Conservation (phyloP, 768 basidiomycete genomes). For the Russula lepida region DNA sequence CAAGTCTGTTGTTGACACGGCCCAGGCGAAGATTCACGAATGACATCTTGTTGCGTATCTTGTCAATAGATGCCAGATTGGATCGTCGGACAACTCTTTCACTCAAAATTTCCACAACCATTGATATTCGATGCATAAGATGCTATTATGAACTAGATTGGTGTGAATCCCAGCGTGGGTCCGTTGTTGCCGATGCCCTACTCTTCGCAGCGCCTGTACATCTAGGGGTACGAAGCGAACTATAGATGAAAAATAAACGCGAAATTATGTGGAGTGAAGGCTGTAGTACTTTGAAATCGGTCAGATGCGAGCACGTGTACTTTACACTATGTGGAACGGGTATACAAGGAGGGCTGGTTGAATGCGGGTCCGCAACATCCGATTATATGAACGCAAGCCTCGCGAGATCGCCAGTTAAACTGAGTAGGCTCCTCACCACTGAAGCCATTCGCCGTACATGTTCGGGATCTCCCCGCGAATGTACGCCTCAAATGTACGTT, state of each 20-base stretch:
- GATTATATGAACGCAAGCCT: not conserved
- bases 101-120: not conserved
- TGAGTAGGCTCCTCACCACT: slow-evolving; percentile 30
- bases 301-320: slow-evolving; percentile 21
- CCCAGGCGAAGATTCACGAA: slow-evolving; percentile 42
- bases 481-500: slow-evolving; percentile 91
- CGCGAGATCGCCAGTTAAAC: not conserved
- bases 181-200: slow-evolving; percentile 1
- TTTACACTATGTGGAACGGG: slow-evolving; percentile 17
- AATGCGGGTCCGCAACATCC: not conserved
- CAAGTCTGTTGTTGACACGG: slow-evolving; percentile 60
- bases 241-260: slow-evolving; percentile 15
- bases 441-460: slow-evolving; percentile 83
- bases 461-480: slow-evolving; percentile 87
- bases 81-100: not conserved
- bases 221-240: not conserved
- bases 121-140: not conserved
- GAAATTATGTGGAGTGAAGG: slow-evolving; percentile 11
- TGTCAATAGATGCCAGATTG: not conserved
- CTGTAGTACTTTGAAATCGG: slow-evolving; percentile 12
- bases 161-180: not conserved
- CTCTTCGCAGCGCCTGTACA: slow-evolving; percentile 9
- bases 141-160: slow-evolving; percentile 1
- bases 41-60: not conserved
- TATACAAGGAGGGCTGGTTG: slow-evolving; percentile 9